Evolutionary conservation across 2,329 filamentous ascomycete species (phyloP).

Genomic region (Ramichloridium luteum): DNA sequence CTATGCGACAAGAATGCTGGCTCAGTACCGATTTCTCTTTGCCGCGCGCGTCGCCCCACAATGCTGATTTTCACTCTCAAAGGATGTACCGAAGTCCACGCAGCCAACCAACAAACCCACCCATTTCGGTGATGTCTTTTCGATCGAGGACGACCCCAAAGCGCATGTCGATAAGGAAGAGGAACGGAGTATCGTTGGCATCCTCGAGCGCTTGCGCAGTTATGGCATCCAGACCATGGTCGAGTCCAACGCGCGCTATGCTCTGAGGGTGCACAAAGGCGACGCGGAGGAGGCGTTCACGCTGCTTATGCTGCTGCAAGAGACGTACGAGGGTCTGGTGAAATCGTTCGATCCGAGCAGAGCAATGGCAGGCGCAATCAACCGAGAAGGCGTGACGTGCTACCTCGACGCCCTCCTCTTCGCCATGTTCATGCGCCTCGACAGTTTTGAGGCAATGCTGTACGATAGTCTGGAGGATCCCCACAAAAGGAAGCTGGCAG

Average conservation of each 20-base stretch:
- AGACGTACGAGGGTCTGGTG: slow-evolving; percentile 69
- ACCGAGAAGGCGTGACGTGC: slow-evolving; percentile 79
- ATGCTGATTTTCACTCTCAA: slow-evolving; percentile 1
- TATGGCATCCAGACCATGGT: slow-evolving; percentile 44
- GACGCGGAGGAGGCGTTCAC: slow-evolving; percentile 64
- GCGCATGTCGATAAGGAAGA: slow-evolving; percentile 46
- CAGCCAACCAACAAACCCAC: slow-evolving; percentile 34
- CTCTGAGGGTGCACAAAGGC: slow-evolving; percentile 48
- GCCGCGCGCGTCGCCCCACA: not conserved
- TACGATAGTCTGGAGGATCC: slow-evolving; percentile 67
- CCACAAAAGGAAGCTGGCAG: slow-evolving; percentile 59
- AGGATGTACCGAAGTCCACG: too few relatives aligned
- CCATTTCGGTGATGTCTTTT: slow-evolving; percentile 54
- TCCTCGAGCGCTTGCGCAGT: slow-evolving; percentile 40
- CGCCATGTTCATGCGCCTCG: slow-evolving; percentile 84
- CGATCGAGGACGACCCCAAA: slow-evolving; percentile 41
- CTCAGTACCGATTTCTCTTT: not conserved
- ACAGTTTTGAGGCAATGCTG: slow-evolving; percentile 86
- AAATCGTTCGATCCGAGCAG: slow-evolving; percentile 59
- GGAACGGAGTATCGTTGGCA: slow-evolving; percentile 42
- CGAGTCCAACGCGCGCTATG: slow-evolving; percentile 52
- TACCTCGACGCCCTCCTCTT: slow-evolving; percentile 86
- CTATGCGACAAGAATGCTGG: slow-evolving; percentile 1
- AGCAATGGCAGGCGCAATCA: slow-evolving; percentile 72
- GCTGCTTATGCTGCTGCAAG: slow-evolving; percentile 64